Evolutionary conservation across 1,284 basidiomycete species (phyloP).

Genomic region (Lignosus rhinocerotis): DNA sequence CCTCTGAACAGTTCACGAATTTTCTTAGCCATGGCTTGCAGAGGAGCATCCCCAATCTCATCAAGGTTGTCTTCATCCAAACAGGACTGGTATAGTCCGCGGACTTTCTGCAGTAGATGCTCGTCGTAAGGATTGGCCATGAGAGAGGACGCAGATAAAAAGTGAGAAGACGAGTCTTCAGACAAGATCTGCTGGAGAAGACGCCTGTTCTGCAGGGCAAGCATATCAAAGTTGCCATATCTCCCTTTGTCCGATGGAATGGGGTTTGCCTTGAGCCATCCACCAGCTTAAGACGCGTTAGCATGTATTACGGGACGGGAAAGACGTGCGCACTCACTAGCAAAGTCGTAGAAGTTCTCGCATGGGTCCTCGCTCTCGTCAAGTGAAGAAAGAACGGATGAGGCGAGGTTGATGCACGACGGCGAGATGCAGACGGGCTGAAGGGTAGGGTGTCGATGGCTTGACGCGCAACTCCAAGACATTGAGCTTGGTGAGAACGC

Average conservation of each 20-base stretch:
- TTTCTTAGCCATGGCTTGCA: conserved; percentile 59
- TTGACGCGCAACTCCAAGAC: not conserved
- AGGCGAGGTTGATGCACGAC: conserved; percentile 84
- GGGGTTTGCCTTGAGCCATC: conserved; percentile 80
- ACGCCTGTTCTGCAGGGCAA: conserved; percentile 65
- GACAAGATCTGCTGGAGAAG: conserved; percentile 57
- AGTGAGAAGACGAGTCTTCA: conserved; percentile 27
- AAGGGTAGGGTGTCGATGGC: not conserved
- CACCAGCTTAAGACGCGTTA: conserved; percentile 54
- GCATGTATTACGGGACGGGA: conserved; percentile 3
- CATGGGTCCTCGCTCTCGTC: conserved; percentile 90
- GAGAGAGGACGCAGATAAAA: conserved; percentile 17
- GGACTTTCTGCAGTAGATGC: conserved; percentile 76
- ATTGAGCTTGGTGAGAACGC: conserved; percentile 7
- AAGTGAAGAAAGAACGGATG: conserved; percentile 79
- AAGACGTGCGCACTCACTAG: conserved; percentile 55
- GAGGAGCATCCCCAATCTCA: conserved; percentile 61
- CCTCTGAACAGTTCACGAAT: conserved; percentile 59
- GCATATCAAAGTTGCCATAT: conserved; percentile 62
- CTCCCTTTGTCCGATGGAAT: conserved; percentile 83
- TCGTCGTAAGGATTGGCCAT: conserved; percentile 52
- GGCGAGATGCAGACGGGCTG: conserved; percentile 74
- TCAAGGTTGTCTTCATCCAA: conserved; percentile 71
- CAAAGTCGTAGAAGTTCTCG: conserved; percentile 93
- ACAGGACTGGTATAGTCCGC: conserved; percentile 82